Percentiles rank a stretch among this genome's conserved stretches.
These are phyloP conservation scores for Ambrosia artemisiifolia DNA, from an alignment of 129 eudicot genomes.

Conservation along the genomic window DNA sequence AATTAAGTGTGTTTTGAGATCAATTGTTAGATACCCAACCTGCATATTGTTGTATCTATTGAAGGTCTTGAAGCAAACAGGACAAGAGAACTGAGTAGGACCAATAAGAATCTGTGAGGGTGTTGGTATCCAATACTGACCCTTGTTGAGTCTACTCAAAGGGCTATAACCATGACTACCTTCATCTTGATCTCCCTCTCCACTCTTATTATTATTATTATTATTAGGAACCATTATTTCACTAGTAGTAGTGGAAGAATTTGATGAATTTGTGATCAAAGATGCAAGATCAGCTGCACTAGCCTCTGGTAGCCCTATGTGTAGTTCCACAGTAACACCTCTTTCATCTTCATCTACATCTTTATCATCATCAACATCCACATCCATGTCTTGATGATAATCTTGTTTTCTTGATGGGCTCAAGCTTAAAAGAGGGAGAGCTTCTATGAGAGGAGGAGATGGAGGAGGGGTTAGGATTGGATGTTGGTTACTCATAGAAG, in stretches of 20 bases:
- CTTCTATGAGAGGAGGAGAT: conserved; percentile 78
- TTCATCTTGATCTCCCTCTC: conserved; percentile 34
- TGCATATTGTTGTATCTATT: conserved; percentile 94
- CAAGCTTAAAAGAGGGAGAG: conserved; percentile 66
- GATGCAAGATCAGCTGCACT: conserved; percentile 72
- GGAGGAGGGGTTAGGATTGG: conserved; percentile 54
- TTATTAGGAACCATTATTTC: conserved; percentile 22
- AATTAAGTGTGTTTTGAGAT: neutral
- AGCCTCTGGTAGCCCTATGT: conserved; percentile 87
- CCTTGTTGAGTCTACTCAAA: conserved; percentile 54
- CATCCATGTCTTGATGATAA: conserved; percentile 34
- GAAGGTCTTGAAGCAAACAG: conserved; percentile 93
- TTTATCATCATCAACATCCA: conserved; percentile 1
- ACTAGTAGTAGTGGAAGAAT: conserved; percentile 32
- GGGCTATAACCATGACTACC: conserved; percentile 35
- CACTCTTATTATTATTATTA: conserved; percentile 1
- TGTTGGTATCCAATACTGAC: conserved; percentile 95
- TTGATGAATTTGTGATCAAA: conserved; percentile 37
- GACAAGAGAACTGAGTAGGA: conserved; percentile 92
- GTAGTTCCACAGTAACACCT: conserved; percentile 67
- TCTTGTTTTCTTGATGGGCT: conserved; percentile 43
- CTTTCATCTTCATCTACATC: conserved; percentile 16
- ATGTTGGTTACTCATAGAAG: conserved; percentile 4
- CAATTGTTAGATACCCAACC: conserved; percentile 27
- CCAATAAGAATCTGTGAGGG: conserved; percentile 88